Percentiles rank a stretch among this genome's conserved stretches.
Conservation (phyloP, 2,329 filamentous ascomycete genomes). For the Neonectria faginata region DNA sequence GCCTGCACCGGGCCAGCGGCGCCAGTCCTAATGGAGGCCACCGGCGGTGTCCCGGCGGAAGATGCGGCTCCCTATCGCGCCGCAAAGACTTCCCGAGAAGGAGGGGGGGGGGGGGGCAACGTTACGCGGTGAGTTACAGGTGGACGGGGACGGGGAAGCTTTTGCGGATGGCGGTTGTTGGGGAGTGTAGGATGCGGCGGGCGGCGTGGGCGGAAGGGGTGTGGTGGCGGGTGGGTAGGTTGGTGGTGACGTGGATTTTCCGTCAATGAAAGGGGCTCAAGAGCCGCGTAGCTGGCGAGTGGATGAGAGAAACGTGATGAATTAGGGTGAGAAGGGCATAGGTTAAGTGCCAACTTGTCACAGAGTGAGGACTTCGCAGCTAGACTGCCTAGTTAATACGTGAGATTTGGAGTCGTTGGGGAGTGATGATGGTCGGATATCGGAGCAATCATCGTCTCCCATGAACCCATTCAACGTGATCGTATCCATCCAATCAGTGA, state of each 20-base stretch:
- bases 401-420: background rate
- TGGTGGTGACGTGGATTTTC: background rate
- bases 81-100: constrained; percentile 1
- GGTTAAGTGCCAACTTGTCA: background rate
- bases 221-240: background rate
- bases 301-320: background rate
- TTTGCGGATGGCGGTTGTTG: constrained; percentile 2
- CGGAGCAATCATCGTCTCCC: background rate
- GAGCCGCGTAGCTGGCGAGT: background rate
- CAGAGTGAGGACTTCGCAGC: background rate
- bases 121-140: background rate
- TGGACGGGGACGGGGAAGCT: background rate
- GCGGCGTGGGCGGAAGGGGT: background rate
- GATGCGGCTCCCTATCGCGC: constrained; percentile 35
- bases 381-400: background rate
- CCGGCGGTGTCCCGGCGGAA: constrained; percentile 29
- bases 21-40: constrained; percentile 40
- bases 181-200: background rate
- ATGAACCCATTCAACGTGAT: background rate
- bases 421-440: constrained; percentile 3
- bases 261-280: background rate
- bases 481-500: background rate
- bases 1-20: constrained; percentile 29
- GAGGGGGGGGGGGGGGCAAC: background rate
- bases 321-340: background rate